phyloP scores from a whole-genome alignment of 208 protist species.

The Trypanosoma cruzi region DNA sequence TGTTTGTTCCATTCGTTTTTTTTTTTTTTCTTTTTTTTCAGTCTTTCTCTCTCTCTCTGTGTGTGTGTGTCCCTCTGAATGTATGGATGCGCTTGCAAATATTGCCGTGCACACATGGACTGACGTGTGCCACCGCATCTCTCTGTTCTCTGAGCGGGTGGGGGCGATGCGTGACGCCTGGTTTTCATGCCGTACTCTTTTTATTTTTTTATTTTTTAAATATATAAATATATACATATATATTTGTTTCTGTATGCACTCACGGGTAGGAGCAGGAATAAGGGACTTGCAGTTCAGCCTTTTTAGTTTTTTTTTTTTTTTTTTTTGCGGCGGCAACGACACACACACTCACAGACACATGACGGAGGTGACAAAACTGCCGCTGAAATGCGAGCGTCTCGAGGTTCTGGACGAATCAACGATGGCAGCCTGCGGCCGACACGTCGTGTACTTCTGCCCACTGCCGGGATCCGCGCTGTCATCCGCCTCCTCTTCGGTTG shows the following conservation, averaged over 20 bases:
- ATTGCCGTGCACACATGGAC: neutral
- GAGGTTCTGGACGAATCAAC: conserved; percentile 30
- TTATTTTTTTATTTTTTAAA: conserved; percentile 15
- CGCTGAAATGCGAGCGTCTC: conserved; percentile 48
- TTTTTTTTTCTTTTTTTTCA: neutral
- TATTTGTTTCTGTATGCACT: no score
- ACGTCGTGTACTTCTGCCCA: conserved; percentile 38
- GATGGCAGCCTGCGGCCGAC: conserved; percentile 44
- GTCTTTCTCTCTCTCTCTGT: neutral
- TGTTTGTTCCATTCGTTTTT: neutral
- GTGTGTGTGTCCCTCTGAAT: neutral
- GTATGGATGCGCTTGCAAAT: neutral
- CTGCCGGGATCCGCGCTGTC: neutral
- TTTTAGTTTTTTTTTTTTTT: neutral
- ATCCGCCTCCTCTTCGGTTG: neutral
- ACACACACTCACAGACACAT: conserved; percentile 15
- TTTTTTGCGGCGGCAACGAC: neutral
- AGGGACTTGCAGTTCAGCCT: no score
- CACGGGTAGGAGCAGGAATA: neutral
- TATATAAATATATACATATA: no score
- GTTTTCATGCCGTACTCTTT: conserved; percentile 11
- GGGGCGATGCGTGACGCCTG: neutral
- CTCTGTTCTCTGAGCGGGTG: no score
- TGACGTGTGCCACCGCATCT: neutral
- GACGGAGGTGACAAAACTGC: conserved; percentile 41